Evolutionary conservation across 2,329 filamentous ascomycete species (phyloP), one percentile per base, ranked within the genome.

Genomic region (Xylaria hypoxylon): DNA sequence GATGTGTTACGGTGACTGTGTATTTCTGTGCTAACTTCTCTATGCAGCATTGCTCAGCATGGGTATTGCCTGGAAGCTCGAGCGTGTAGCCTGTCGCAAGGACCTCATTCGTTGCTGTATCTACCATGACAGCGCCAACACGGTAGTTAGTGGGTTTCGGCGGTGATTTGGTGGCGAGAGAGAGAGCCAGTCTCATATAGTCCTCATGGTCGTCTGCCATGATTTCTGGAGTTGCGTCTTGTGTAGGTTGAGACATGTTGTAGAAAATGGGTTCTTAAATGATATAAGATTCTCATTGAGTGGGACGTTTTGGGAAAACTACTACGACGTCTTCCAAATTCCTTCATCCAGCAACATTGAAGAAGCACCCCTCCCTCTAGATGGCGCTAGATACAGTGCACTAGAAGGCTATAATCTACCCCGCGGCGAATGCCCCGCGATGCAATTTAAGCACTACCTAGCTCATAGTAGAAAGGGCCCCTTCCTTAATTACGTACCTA

Each of bases 41-140:
- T 63, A 99, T 86, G 76, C 93, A 97, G 79, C 91, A 95, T 81
- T 99, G 94, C 77, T 99, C 96, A 3, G 96, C 96, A 76, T 99
- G 96, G 0, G 96, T 98, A 81, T 99, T 99, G 47, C 95, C 96
- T 0, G 89, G 85, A 3, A 94, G 88, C 79, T 99, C 95, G 65
- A 97, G 86, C 0, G 96, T 97, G 81, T 95, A 98, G 61, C 96
- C 95, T 1, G 92, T 92, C 0, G 92, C 87, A 31, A 96, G 84
- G 64, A 96, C 83, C 28, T 80, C 77, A 72, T 89, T 85, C 40
- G 82, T 84, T 47, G 80, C 79, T 15, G 83, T 77, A 64, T 89
- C 84, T 22, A 96, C 85, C 44, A 98, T 85, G n/a, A 97, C 79
- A n/a, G 96, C 96, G 47, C 96, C 96, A 24, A 99, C 94, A 66